These are phyloP conservation scores for Pythium sp. DNA, from an alignment of 352 stramenopile species.

Conservation along the genomic window DNA sequence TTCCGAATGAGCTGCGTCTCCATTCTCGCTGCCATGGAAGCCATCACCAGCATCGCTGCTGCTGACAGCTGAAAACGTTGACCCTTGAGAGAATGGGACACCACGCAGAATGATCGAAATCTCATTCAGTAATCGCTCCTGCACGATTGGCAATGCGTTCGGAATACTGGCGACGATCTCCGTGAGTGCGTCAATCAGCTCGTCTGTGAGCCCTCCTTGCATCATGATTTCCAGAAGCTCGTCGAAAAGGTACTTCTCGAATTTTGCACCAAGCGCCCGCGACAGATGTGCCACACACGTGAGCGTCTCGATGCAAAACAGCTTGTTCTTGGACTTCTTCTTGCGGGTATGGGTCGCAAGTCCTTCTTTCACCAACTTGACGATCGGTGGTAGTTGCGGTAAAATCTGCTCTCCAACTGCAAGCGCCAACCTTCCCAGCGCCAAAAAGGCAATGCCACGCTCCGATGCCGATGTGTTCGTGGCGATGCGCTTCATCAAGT, in stretches of 20 bases:
- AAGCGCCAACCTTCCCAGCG: constrained; percentile 91
- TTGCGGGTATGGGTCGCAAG: constrained; percentile 45
- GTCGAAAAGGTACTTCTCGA: constrained; percentile 71
- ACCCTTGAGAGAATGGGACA: constrained; percentile 54
- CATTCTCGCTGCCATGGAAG: constrained; percentile 3
- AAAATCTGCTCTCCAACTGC: constrained; percentile 88
- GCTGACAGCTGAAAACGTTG: neutral
- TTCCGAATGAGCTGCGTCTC: constrained; percentile 5
- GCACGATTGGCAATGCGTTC: constrained; percentile 85
- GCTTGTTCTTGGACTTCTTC: constrained; percentile 65
- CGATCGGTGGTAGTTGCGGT: constrained; percentile 76
- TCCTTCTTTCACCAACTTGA: constrained; percentile 74
- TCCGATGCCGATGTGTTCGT: constrained; percentile 54
- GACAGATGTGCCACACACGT: constrained; percentile 78
- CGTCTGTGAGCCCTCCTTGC: constrained; percentile 89
- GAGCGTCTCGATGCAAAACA: constrained; percentile 82
- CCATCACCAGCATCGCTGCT: neutral
- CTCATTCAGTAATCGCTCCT: constrained; percentile 95
- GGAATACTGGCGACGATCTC: constrained; percentile 90
- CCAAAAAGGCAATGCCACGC: constrained; percentile 87
- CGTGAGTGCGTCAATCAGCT: constrained; percentile 92
- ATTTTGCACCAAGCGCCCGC: constrained; percentile 52
- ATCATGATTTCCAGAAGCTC: constrained; percentile 84
- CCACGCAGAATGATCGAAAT: constrained; percentile 94
- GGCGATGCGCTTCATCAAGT: constrained; percentile 84